Evolutionary conservation across 352 stramenopile genomes (phyloP), one percentile per base, ranked within the genome.

Genomic region (Pythium brassicae): DNA sequence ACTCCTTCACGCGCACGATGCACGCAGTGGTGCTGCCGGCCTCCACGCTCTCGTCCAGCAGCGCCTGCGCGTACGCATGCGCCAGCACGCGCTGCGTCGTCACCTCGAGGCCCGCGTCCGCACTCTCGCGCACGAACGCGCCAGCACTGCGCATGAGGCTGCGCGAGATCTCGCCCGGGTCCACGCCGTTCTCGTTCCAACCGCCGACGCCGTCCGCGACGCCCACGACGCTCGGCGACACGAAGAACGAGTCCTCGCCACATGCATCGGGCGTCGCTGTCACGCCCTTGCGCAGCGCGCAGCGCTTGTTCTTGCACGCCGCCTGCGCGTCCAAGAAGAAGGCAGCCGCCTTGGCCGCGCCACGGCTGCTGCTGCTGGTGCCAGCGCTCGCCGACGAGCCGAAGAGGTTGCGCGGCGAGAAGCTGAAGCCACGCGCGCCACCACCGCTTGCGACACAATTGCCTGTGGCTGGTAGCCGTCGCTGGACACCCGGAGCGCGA

Each of bases 181-280:
- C 81, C 22, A 92, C 81, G 59, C 76, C 76, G 55, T 89, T 92
- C 34, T 92, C 81, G 63, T 92, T 92, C 81, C 81, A 92, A 20
- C 81, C 81, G 35, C 81, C 81, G 15, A 92, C 81, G 23, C 81
- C 81, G 50, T 92, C 81, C 4, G 81, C 81, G 53, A 92, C 76
- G 29, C 81, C 81, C 45, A 92, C 66, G 44, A 87, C 68, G 14
- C 74, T 74, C 1, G 70, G 69, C 14, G 78, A 77, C 50, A 89
- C 57, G 51, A 92, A 92, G 61, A 76, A 92, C 46, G 81, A 92
- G 58, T 92, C 81, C 52, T 92, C 81, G 20, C 81, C 81, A 27
- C 81, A 92, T 1, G 65, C 59, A 15, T 77, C 64, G 7, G 81
- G 76, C 52, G 80, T 75, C 4, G 68, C 48, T 5, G 72, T 61